These are phyloP conservation scores for Royoungia palumana DNA, from an alignment of 768 basidiomycete genomes.

Conservation along the genomic window DNA sequence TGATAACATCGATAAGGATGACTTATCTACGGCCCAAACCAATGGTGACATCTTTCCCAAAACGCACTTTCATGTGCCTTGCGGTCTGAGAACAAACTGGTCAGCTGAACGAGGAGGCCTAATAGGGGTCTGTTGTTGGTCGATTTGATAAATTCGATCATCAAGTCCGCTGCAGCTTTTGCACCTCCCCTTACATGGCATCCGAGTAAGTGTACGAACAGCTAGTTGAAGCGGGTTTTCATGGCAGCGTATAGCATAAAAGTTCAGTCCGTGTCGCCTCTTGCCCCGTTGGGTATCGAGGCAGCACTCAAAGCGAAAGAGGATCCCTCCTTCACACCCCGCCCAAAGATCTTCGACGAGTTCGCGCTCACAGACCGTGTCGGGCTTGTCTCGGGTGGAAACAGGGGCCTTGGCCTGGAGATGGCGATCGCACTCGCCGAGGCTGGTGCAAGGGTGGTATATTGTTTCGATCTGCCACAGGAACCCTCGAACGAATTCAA, in stretches of 20 bases:
- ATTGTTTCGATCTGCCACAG: constrained; percentile 63
- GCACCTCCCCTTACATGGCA: too few relatives aligned
- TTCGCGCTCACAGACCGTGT: constrained; percentile 57
- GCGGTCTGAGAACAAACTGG: too few relatives aligned
- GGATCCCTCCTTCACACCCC: constrained; percentile 32
- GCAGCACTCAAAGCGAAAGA: constrained; percentile 49
- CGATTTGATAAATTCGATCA: too few relatives aligned
- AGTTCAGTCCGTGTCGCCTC: constrained; percentile 47
- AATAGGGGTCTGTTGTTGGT: too few relatives aligned
- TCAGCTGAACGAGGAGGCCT: too few relatives aligned
- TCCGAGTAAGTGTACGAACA: not conserved
- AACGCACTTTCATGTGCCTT: too few relatives aligned
- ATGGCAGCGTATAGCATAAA: constrained; percentile 2
- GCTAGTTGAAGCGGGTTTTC: too few relatives aligned
- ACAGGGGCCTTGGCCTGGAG: constrained; percentile 75
- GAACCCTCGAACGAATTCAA: constrained; percentile 57
- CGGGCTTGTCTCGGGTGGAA: constrained; percentile 60
- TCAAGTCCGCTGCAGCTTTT: too few relatives aligned
- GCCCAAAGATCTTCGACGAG: constrained; percentile 54
- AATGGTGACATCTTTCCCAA: too few relatives aligned
- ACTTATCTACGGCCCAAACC: too few relatives aligned
- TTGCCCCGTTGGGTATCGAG: constrained; percentile 60
- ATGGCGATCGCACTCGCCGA: constrained; percentile 74
- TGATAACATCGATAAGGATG: too few relatives aligned
- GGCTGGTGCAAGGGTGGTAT: constrained; percentile 65